Evolutionary conservation across 139 green algal species (phyloP), one percentile per base, ranked within the genome.

Genomic region (Chlamydomonas schloesseri): DNA sequence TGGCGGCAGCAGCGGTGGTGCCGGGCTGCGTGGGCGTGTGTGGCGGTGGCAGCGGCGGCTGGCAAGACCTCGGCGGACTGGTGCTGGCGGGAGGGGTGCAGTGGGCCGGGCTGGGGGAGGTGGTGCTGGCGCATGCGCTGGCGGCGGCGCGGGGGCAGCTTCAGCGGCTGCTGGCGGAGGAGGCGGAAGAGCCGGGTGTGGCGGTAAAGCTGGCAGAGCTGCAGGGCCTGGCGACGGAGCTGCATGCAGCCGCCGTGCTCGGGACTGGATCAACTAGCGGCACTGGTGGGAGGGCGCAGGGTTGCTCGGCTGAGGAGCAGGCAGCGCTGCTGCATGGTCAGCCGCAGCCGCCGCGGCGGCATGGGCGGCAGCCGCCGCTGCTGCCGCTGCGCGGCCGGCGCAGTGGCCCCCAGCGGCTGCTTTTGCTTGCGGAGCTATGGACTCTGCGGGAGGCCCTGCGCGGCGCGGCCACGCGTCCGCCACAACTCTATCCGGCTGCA

Each of bases 361-460:
- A 31, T 2, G 24, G 17, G 60, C 60, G 55, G 55, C 55, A 62
- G 55, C 60, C 24, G 23, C 24, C 21, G 60, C 24, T 65, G 17
- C 78, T 84, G 26, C n/a, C 65, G 20, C 42, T 85, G 47, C 65
- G 10, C 33, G 79, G 79, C 26, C 31, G 47, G 10, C 65, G 33
- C 58, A 46, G 65, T 67, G 65, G 23, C 0, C 53, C 15, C 26
- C 23, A 55, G n/a, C 67, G 79, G 21, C 65, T 85, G 79, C 65
- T 76, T 67, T 67, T 85, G 6, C 50, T 85, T 31, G 67, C 79
- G 47, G 79, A 85, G 79, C 20, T 69, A 21, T 85, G 79, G 79
- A 85, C 67, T 5, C 79, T 85, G 31, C 65, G 79, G 13, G 65
- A 85, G 79, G 79, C 67, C 33, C 79, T 85, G 13, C 65, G 79